phyloP scores from a whole-genome alignment of 495 filamentous ascomycete genomes.

The Xylaria scruposa region DNA sequence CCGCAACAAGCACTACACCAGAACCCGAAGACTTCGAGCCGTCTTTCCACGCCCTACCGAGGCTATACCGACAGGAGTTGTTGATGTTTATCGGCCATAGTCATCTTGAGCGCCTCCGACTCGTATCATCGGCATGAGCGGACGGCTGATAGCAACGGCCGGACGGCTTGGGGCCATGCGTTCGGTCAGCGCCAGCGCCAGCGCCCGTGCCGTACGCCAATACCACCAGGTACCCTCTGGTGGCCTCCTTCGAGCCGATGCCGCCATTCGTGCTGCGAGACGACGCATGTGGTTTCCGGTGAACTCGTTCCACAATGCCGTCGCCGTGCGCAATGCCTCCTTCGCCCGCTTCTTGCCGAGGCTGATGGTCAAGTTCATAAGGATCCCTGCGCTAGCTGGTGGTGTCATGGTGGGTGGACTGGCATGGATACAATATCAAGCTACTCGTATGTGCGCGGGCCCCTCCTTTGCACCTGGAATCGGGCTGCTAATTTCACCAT shows the following conservation, averaged over 20 bases:
- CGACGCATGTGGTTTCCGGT: constrained; percentile 77
- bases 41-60: constrained; percentile 1
- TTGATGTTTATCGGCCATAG: constrained; percentile 14
- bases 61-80: neutral
- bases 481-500: constrained; percentile 33
- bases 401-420: constrained; percentile 84
- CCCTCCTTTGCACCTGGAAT: constrained; percentile 21
- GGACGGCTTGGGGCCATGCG: constrained; percentile 71
- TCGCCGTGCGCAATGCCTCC: constrained; percentile 82
- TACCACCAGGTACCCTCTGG: constrained; percentile 69
- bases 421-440: constrained; percentile 96
- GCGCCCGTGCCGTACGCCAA: constrained; percentile 66
- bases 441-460: constrained; percentile 68
- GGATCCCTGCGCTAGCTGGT: constrained; percentile 89
- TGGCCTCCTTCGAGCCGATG: constrained; percentile 69
- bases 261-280: constrained; percentile 62
- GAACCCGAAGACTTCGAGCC: neutral
- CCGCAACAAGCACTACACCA: neutral
- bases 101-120: constrained; percentile 37
- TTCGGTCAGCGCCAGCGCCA: constrained; percentile 46
- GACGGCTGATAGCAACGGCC: constrained; percentile 74
- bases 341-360: constrained; percentile 87
- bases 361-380: constrained; percentile 83
- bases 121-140: constrained; percentile 69
- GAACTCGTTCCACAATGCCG: constrained; percentile 83